These are phyloP conservation scores for Lithocarpus polystachyus DNA, from an alignment of 306 rosid genomes.

Conservation along the genomic window DNA sequence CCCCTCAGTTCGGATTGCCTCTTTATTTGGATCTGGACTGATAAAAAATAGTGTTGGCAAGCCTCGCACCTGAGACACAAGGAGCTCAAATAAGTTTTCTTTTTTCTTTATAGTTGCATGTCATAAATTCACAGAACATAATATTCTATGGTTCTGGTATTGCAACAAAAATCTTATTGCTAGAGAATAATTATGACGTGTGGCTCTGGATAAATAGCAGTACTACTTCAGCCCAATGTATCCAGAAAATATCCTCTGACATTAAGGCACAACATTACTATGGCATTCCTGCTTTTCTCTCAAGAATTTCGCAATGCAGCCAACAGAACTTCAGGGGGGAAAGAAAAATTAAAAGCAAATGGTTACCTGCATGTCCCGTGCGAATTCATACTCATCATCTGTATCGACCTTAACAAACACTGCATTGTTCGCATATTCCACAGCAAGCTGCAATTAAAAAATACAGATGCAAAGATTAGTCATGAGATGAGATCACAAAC, in stretches of 20 bases:
- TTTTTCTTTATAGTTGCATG: neutral
- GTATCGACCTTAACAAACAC: conserved; percentile 82
- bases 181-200: neutral
- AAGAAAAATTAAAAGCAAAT: neutral
- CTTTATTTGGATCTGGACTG: conserved; percentile 81
- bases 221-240: conserved; percentile 1
- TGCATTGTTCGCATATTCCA: conserved; percentile 65
- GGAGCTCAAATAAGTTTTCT: neutral
- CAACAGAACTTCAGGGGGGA: neutral
- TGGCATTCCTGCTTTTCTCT: neutral
- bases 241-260: neutral
- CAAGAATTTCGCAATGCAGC: conserved; percentile 2
- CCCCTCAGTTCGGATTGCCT: conserved; percentile 87
- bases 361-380: conserved; percentile 88
- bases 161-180: neutral
- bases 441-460: conserved; percentile 67
- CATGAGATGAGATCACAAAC: conserved; percentile 9
- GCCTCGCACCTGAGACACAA: conserved; percentile 66
- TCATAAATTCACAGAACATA: conserved; percentile 6
- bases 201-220: neutral
- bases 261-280: neutral
- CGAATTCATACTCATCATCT: conserved; percentile 84
- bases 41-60: conserved; percentile 77
- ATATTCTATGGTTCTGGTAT: neutral
- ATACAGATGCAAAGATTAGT: conserved; percentile 10